Base-by-base conservation (phyloP, 495 filamentous ascomycete species). In the Endocarpon pusillum region DNA sequence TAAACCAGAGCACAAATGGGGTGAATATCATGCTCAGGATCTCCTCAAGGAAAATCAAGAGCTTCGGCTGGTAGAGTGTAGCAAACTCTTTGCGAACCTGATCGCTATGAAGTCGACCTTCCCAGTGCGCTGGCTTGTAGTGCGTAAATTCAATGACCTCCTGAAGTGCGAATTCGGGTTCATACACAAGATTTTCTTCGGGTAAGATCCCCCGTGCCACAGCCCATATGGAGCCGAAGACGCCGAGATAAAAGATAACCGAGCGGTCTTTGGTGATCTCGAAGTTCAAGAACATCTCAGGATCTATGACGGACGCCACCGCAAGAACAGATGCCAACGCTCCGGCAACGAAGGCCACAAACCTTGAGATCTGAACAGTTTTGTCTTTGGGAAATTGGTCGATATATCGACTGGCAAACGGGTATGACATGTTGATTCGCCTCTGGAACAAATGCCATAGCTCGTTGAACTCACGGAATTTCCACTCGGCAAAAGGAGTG, bases 381-480 rank as follows among this genome's bases (percentile, higher is more conserved):
- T 94, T 94, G 49, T 82, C 76, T 55, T 94, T 96, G 2, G 89
- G 89, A 38, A 97, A 97, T 38, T 94, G 89, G 33, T 94, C 82
- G 19, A 96, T 67, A 46, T 97, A 97, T 23, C 79, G 76, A 31
- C 75, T 80, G 2, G 89, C 89, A 47, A 78, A 94, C 0, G 87
- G 87, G 44, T 86, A 83, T 4, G 91, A 94, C 81, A 94, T 89
- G 43, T 93, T 83, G 35, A 80, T 64, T 9, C 89, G 73, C 37
- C 83, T 78, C 40, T 83, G 68, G 45, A 94, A 97, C 1, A 96
- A 60, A 58, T 96, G 89, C 42, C 74, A 75, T 1, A 97, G 69
- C 51, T 97, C 89, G 45, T 97, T 97, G 64, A 96, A 96, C 52
- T 96, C 87, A 32, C 89, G 78, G 39, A 96, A 94, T 45, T 94